phyloP scores from a whole-genome alignment of 805 yeast species.

The Debaryomyces prosopidis region DNA sequence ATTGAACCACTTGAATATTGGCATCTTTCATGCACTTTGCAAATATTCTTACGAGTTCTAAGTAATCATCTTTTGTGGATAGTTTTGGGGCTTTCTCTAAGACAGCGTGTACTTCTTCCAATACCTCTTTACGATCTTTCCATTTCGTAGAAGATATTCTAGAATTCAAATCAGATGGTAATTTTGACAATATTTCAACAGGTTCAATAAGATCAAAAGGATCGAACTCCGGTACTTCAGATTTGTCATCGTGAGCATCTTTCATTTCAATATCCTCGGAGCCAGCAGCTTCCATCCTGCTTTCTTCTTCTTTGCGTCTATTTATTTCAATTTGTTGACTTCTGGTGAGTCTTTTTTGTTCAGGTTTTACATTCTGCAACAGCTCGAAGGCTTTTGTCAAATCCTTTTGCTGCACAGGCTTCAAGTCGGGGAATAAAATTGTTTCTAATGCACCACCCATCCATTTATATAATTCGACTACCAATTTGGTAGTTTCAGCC shows the following conservation, averaged over 20 bases:
- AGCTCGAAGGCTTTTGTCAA: constrained; percentile 66
- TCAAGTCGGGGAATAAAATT: constrained; percentile 66
- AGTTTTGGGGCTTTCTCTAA: constrained; percentile 57
- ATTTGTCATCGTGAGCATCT: constrained; percentile 15
- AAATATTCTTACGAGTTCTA: constrained; percentile 58
- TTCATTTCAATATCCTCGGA: constrained; percentile 33
- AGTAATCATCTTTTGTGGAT: constrained; percentile 61
- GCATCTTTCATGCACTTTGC: constrained; percentile 84
- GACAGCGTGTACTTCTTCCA: constrained; percentile 59
- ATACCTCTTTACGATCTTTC: constrained; percentile 88
- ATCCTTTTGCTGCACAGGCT: constrained; percentile 91
- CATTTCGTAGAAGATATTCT: constrained; percentile 68
- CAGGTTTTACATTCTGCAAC: constrained; percentile 39
- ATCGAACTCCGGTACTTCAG: constrained; percentile 39
- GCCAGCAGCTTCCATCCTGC: constrained; percentile 13
- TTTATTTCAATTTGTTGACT: constrained; percentile 49
- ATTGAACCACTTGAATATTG: constrained; percentile 79
- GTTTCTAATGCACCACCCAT: constrained; percentile 63
- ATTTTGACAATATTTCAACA: constrained; percentile 59
- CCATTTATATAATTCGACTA: constrained; percentile 73
- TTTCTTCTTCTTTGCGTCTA: constrained; percentile 13
- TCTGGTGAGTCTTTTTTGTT: constrained; percentile 56
- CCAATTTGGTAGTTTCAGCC: constrained; percentile 67
- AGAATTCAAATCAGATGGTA: constrained; percentile 63
- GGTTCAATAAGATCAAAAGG: constrained; percentile 74